Evolutionary conservation across 352 stramenopile species (phyloP).

Genomic region (Globisporangium emineosum): DNA sequence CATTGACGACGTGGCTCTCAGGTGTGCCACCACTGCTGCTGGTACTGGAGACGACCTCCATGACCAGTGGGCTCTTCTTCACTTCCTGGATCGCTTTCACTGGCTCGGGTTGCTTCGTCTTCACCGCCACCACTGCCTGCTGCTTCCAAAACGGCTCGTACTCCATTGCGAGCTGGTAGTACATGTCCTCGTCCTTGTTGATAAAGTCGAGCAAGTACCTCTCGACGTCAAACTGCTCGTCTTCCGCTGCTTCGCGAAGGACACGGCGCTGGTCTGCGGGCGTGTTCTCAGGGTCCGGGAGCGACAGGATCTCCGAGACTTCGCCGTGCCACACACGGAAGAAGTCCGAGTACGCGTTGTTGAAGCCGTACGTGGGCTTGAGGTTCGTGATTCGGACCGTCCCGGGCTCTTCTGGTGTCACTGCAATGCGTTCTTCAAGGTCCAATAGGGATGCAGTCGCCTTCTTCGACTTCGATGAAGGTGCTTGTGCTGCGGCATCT

Average conservation of each 20-base stretch:
- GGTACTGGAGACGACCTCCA: slow-evolving; percentile 27
- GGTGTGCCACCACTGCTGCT: neutral
- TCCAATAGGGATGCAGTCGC: slow-evolving; percentile 48
- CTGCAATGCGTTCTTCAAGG: slow-evolving; percentile 42
- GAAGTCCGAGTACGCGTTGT: slow-evolving; percentile 91
- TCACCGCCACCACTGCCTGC: slow-evolving; percentile 26
- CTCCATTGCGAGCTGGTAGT: slow-evolving; percentile 89
- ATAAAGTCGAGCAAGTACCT: slow-evolving; percentile 95
- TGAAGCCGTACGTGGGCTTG: slow-evolving; percentile 92
- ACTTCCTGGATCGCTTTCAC: neutral
- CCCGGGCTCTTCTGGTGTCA: slow-evolving; percentile 17
- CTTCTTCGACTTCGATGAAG: slow-evolving; percentile 9
- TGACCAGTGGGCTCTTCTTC: slow-evolving; percentile 25
- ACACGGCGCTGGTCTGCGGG: slow-evolving; percentile 60
- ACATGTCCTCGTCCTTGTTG: slow-evolving; percentile 90
- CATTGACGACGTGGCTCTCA: slow-evolving; percentile 3
- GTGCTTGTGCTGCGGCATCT: neutral
- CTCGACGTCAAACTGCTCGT: slow-evolving; percentile 93
- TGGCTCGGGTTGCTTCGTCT: neutral
- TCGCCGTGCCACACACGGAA: slow-evolving; percentile 91
- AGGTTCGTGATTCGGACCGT: slow-evolving; percentile 40
- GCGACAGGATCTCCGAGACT: slow-evolving; percentile 91
- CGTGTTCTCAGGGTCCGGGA: slow-evolving; percentile 86
- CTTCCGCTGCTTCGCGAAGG: slow-evolving; percentile 85
- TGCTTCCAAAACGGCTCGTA: slow-evolving; percentile 90